These are phyloP conservation scores for Coemansia sp. DNA, from an alignment of 192 early-diverging fungal genomes.

Conservation along the genomic window DNA sequence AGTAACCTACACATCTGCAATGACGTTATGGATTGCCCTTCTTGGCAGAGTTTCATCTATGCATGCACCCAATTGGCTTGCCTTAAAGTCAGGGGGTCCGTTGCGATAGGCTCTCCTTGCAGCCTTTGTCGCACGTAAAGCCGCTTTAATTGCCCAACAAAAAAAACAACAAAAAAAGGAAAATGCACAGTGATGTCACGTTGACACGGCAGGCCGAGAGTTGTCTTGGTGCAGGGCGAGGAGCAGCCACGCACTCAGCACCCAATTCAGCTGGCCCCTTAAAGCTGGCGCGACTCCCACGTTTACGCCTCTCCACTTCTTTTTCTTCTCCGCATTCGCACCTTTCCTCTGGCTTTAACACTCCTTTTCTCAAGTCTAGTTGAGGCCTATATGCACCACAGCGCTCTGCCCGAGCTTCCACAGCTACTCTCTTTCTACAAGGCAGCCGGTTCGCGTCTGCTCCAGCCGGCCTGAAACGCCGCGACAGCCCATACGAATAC, in stretches of 20 bases:
- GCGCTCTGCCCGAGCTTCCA: background rate
- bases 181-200: background rate
- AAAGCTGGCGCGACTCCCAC: background rate
- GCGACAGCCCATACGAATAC: background rate
- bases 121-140: background rate
- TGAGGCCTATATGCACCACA: background rate
- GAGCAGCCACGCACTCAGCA: background rate
- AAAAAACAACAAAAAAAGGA: background rate
- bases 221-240: background rate
- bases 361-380: background rate
- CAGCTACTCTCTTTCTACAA: background rate
- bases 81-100: background rate
- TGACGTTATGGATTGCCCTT: too few relatives aligned
- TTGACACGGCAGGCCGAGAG: constrained; percentile 7
- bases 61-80: background rate
- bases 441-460: background rate
- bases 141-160: background rate
- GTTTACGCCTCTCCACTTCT: background rate
- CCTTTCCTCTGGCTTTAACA: background rate
- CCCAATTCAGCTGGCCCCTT: background rate
- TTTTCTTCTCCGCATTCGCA: background rate
- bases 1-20: background rate
- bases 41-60: background rate
- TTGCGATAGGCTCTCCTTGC: background rate
- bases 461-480: background rate